Conservation (phyloP, 192 early-diverging fungal genomes). For the Fimicolochytrium jonesii region DNA sequence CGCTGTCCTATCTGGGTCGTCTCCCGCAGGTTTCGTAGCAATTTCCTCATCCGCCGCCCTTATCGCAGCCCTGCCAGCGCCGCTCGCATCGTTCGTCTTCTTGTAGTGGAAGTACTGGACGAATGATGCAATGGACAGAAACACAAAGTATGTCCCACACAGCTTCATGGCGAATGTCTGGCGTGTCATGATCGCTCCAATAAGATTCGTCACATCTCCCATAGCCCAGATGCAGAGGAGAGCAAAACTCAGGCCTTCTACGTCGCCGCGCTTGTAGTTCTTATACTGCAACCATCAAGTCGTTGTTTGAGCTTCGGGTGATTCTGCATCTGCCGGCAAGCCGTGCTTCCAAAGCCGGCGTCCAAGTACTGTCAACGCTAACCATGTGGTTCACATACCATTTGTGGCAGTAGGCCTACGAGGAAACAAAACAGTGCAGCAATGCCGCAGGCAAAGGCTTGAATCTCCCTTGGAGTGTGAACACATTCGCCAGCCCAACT, state of each 20-base stretch:
- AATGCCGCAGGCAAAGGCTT: constrained; percentile 31
- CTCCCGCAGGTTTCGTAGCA: too few species aligned
- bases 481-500: constrained; percentile 47
- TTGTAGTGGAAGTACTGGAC: constrained; percentile 44
- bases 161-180: constrained; percentile 40
- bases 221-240: constrained; percentile 41
- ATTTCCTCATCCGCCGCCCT: too few species aligned
- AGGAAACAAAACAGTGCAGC: constrained; percentile 30
- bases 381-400: constrained; percentile 20
- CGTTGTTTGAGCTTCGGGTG: too few species aligned
- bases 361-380: too few species aligned
- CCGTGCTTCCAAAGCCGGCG: too few species aligned
- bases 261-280: constrained; percentile 39
- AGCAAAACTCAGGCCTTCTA: constrained; percentile 37
- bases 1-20: too few species aligned
- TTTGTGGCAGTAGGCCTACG: constrained; percentile 42
- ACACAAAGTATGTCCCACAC: constrained; percentile 36
- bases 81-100: too few species aligned
- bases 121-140: constrained; percentile 34
- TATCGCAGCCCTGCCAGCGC: too few species aligned
- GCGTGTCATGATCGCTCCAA: constrained; percentile 44
- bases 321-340: too few species aligned
- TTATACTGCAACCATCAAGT: constrained; percentile 16
- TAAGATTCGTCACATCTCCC: constrained; percentile 29
- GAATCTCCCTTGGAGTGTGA: constrained; percentile 31